phyloP scores from a whole-genome alignment of 805 yeast genomes.

The Candida ulmi region DNA sequence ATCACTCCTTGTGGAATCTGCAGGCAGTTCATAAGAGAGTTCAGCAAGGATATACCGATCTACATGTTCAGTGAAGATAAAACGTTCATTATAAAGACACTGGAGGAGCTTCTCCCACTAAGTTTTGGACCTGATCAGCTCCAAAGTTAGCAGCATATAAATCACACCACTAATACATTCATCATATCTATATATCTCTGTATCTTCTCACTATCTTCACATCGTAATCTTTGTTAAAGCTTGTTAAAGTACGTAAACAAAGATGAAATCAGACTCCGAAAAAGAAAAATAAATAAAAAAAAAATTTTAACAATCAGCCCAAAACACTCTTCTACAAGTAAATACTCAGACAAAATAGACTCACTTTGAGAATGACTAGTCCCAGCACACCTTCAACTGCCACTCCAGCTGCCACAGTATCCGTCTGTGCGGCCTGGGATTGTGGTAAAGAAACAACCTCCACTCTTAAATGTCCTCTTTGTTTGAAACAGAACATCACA shows the following conservation, averaged over 20 bases:
- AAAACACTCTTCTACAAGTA: background rate
- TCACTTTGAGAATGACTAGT: background rate
- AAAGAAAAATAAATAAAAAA: background rate
- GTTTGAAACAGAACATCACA: slow-evolving; percentile 64
- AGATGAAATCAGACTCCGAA: background rate
- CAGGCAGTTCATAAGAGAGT: slow-evolving; percentile 84
- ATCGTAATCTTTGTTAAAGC: no score
- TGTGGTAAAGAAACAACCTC: slow-evolving; percentile 83
- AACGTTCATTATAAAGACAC: slow-evolving; percentile 36
- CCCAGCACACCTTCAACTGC: background rate
- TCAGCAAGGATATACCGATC: slow-evolving; percentile 52
- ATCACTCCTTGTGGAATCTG: slow-evolving; percentile 94
- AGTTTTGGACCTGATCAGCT: slow-evolving; percentile 76
- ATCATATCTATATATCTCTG: no score
- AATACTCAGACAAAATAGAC: no score
- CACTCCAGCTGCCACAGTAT: background rate
- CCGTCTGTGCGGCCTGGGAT: slow-evolving; percentile 66
- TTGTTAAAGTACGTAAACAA: background rate
- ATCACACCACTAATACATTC: no score
- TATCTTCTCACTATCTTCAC: no score
- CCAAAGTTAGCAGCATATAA: background rate
- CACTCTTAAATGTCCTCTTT: slow-evolving; percentile 82
- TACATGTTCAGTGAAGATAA: slow-evolving; percentile 65
- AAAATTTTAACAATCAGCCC: background rate
- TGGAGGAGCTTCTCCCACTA: slow-evolving; percentile 67